Evolutionary conservation across 139 green algal species (phyloP).

Genomic region (Haematococcus lacustris): DNA sequence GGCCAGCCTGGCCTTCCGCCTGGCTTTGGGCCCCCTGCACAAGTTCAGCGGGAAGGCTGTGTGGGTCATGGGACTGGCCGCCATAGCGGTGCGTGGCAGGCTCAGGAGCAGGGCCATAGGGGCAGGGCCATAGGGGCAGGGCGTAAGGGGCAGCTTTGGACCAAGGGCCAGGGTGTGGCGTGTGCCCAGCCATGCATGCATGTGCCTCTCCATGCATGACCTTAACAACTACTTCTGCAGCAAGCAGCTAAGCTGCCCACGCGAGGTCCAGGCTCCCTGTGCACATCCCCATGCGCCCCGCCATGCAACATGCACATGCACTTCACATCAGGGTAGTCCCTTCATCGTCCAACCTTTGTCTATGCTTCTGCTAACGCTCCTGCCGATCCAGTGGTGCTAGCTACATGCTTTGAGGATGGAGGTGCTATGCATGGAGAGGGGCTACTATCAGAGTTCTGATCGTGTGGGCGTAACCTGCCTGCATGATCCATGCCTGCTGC

Average conservation of each 20-base stretch:
- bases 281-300: background rate
- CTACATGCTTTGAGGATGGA: too few species aligned
- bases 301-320: background rate
- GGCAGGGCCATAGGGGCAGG: too few species aligned
- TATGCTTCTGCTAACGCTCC: too few species aligned
- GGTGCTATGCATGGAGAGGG: background rate
- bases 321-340: background rate
- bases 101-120: background rate
- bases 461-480: background rate
- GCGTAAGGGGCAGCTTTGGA: background rate
- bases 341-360: background rate
- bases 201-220: too few species aligned
- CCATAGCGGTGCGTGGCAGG: too few species aligned
- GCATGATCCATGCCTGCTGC: background rate
- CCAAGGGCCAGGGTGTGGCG: background rate
- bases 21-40: conserved; percentile 25
- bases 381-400: too few species aligned
- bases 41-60: conserved; percentile 10
- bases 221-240: background rate
- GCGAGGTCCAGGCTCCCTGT: background rate
- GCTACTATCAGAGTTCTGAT: background rate
- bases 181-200: background rate
- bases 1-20: conserved; percentile 1
- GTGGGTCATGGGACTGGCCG: conserved; percentile 31
- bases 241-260: background rate